Percentiles rank a stretch among this genome's conserved stretches.
Conservation (phyloP, 2,329 filamentous ascomycete species). For the Didymella pomorum region DNA sequence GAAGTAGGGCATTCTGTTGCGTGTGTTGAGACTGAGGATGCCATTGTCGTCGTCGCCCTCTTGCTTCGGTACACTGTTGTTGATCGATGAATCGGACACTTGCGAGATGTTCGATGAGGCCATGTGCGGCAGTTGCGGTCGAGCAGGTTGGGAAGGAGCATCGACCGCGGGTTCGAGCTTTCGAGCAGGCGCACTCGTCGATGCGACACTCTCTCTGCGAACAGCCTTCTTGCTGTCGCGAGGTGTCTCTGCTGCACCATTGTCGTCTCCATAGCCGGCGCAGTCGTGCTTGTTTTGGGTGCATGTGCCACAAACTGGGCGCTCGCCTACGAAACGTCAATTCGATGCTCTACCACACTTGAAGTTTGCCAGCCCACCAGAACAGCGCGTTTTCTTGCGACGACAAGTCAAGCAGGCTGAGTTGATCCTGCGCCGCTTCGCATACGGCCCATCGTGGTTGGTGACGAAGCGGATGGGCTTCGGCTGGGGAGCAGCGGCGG, state of each 20-base stretch:
- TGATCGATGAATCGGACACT: conserved; percentile 32
- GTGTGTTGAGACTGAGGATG: conserved; percentile 56
- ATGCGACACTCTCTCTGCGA: conserved; percentile 30
- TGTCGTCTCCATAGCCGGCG: conserved; percentile 56
- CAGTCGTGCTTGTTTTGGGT: conserved; percentile 58
- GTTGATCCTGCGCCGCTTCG: conserved; percentile 53
- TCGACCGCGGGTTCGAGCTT: conserved; percentile 34
- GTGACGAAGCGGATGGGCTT: conserved; percentile 54
- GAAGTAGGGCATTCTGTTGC: conserved; percentile 83
- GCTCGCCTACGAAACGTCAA: conserved; percentile 40
- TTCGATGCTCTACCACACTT: neutral
- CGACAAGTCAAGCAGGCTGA: conserved; percentile 58
- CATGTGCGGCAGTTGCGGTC: conserved; percentile 35
- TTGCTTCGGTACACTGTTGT: conserved; percentile 28
- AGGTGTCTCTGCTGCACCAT: conserved; percentile 26
- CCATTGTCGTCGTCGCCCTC: conserved; percentile 28
- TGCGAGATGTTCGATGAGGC: conserved; percentile 31
- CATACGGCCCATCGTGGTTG: conserved; percentile 53
- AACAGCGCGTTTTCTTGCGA: conserved; percentile 60
- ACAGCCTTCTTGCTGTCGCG: conserved; percentile 31
- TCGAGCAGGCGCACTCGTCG: conserved; percentile 20
- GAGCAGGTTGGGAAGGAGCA: conserved; percentile 24
- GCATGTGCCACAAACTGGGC: conserved; percentile 57
- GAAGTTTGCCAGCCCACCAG: conserved; percentile 40
- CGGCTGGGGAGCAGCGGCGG: conserved; percentile 41